Conservation (phyloP, 805 yeast species). For the Monosporozyma siamensis region DNA sequence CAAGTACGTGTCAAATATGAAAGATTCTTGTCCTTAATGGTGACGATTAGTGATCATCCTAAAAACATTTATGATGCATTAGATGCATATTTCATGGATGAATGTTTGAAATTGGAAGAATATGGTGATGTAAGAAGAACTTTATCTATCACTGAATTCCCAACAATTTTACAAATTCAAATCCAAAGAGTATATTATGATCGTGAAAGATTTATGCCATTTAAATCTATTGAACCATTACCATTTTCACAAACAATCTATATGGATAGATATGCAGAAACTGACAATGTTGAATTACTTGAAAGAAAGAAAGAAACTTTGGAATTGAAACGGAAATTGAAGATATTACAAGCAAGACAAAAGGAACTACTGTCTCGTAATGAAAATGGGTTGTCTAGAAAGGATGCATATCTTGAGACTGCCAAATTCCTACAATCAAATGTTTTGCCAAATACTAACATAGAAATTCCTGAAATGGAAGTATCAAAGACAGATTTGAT, state of each 20-base stretch:
- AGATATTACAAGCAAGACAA: slow-evolving; percentile 36
- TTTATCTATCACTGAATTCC: slow-evolving; percentile 60
- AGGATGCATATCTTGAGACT: slow-evolving; percentile 48
- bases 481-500: slow-evolving; percentile 5
- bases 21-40: slow-evolving; percentile 70
- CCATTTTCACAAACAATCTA: slow-evolving; percentile 71
- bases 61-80: slow-evolving; percentile 83
- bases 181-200: slow-evolving; percentile 92
- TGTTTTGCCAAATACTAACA: slow-evolving; percentile 13
- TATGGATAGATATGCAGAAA: slow-evolving; percentile 80
- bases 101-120: slow-evolving; percentile 52
- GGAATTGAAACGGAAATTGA: slow-evolving; percentile 51
- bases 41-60: slow-evolving; percentile 83
- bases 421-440: slow-evolving; percentile 44
- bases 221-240: slow-evolving; percentile 73
- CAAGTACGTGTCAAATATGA: slow-evolving; percentile 50
- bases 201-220: slow-evolving; percentile 58
- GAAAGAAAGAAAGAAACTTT: slow-evolving; percentile 45
- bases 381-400: slow-evolving; percentile 40
- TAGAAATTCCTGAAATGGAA: slow-evolving; percentile 26
- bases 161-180: slow-evolving; percentile 81
- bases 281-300: slow-evolving; percentile 46
- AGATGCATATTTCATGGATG: slow-evolving; percentile 70
- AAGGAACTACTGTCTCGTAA: slow-evolving; percentile 37
- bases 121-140: slow-evolving; percentile 69